These are phyloP conservation scores for Saccharomycopsis hybrid DNA, from an alignment of 1,139 yeast species.

Conservation along the genomic window DNA sequence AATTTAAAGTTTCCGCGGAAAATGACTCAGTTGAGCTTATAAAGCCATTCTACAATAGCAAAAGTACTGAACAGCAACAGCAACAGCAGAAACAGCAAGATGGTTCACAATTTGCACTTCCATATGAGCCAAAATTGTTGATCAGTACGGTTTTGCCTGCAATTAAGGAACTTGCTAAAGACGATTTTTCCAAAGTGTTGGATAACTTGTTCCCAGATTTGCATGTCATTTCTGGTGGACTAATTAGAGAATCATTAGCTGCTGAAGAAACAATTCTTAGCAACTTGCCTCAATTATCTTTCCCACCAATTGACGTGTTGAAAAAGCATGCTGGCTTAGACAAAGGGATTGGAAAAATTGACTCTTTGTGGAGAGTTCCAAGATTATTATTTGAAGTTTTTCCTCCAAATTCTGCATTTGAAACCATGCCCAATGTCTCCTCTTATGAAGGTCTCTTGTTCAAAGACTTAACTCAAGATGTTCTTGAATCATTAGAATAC, in stretches of 20 bases:
- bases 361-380: constrained; percentile 48
- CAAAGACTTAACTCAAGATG: constrained; percentile 69
- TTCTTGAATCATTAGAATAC: constrained; percentile 75
- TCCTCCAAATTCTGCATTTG: constrained; percentile 44
- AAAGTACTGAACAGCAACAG: constrained; percentile 2
- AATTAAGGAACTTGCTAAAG: constrained; percentile 33
- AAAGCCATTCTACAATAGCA: constrained; percentile 21
- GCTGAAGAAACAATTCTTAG: constrained; percentile 32
- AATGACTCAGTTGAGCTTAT: constrained; percentile 14
- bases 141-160: constrained; percentile 51
- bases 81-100: neutral
- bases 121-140: constrained; percentile 50
- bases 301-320: constrained; percentile 11
- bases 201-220: constrained; percentile 29
- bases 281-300: constrained; percentile 40
- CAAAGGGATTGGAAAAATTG: constrained; percentile 34
- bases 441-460: constrained; percentile 58
- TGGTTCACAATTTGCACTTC: constrained; percentile 35
- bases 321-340: constrained; percentile 4
- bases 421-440: constrained; percentile 66
- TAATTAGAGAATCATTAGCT: constrained; percentile 21
- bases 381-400: constrained; percentile 64
- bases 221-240: constrained; percentile 25
- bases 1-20: constrained; percentile 29
- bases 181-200: constrained; percentile 33